phyloP scores from a whole-genome alignment of 331 rosid species.

The Quercus tomentella region DNA sequence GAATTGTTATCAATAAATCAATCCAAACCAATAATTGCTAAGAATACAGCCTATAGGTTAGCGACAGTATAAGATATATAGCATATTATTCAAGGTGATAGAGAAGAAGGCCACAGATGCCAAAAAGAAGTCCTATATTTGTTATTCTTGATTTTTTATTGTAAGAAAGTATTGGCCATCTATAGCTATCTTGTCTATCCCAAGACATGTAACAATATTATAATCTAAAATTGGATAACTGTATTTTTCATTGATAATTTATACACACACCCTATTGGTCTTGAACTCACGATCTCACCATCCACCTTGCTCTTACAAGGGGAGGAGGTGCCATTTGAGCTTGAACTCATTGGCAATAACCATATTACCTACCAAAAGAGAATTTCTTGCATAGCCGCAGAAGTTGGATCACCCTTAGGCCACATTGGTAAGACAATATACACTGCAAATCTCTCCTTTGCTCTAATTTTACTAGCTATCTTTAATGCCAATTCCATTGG shows the following conservation, averaged over 20 bases:
- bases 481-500: conserved; percentile 95
- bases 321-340: too few relatives aligned
- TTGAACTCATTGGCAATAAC: too few relatives aligned
- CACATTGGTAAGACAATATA: conserved; percentile 83
- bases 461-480: conserved; percentile 77
- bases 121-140: not conserved
- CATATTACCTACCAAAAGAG: conserved; percentile 90
- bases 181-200: not conserved
- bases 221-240: conserved; percentile 10
- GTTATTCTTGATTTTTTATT: not conserved
- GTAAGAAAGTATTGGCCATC: not conserved
- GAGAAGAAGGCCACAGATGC: too few relatives aligned
- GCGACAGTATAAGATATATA: not conserved
- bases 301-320: too few relatives aligned
- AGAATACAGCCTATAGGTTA: not conserved
- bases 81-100: not conserved
- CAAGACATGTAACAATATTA: not conserved
- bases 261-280: too few relatives aligned
- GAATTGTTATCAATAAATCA: not conserved
- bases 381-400: conserved; percentile 83
- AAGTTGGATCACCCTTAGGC: conserved; percentile 97
- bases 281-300: too few relatives aligned
- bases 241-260: not conserved
- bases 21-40: not conserved
- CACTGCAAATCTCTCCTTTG: conserved; percentile 86